A percentile compares a stretch with the other conserved stretches of the same genome.
Evolutionary conservation across 257 asterid genomes (phyloP).

Genomic region (Ehretia macrophylla): DNA sequence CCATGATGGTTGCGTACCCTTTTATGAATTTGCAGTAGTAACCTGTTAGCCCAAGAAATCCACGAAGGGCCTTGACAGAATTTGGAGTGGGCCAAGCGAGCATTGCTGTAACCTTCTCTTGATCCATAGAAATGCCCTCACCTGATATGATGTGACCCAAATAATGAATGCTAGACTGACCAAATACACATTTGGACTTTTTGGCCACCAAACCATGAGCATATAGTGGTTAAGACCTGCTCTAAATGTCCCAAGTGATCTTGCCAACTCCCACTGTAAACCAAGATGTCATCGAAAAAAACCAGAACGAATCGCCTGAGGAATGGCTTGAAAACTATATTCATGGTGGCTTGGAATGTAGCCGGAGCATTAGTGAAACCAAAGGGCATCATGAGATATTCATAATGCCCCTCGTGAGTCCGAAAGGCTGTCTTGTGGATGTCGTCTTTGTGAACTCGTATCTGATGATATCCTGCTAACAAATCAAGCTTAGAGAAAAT

Average conservation of each 20-base stretch:
- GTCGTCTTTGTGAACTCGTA: too few species aligned
- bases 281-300: too few species aligned
- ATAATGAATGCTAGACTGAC: neutral
- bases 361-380: too few species aligned
- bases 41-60: conserved; percentile 1
- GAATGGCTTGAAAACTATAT: neutral
- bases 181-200: neutral
- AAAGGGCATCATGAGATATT: too few species aligned
- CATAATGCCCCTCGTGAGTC: too few species aligned
- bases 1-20: neutral
- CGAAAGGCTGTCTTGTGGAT: too few species aligned
- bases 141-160: conserved; percentile 2
- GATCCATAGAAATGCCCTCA: neutral
- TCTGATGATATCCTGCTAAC: too few species aligned
- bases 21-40: neutral
- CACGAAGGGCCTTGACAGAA: neutral
- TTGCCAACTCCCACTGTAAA: too few species aligned
- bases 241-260: neutral
- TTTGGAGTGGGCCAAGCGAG: conserved; percentile 3
- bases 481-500: too few species aligned
- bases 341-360: conserved; percentile 1
- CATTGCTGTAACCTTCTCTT: neutral
- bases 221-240: neutral
- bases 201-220: too few species aligned
- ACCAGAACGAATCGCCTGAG: too few species aligned